Percentiles rank a stretch among this genome's conserved stretches.
phyloP scores from a whole-genome alignment of 768 basidiomycete genomes.

The Brasilioporus rufonigricans region DNA sequence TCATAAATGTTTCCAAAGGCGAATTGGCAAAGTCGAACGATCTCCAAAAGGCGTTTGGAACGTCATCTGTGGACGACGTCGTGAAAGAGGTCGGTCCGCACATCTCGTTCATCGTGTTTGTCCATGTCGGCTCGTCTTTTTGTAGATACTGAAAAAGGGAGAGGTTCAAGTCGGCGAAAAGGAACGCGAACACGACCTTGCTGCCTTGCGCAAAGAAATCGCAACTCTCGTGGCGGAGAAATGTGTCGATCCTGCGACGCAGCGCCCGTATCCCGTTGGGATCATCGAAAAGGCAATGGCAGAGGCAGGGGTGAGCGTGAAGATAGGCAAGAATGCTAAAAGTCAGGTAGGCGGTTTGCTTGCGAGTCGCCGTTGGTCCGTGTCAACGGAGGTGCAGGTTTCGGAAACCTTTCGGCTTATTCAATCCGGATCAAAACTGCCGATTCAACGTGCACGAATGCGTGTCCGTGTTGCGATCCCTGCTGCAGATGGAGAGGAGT shows the following conservation, averaged over 20 bases:
- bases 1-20: slow-evolving; percentile 95
- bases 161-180: slow-evolving; percentile 97
- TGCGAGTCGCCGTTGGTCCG: background rate
- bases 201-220: slow-evolving; percentile 82
- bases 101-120: background rate
- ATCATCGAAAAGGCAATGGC: slow-evolving; percentile 98
- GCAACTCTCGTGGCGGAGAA: slow-evolving; percentile 94
- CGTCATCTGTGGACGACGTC: slow-evolving; percentile 63
- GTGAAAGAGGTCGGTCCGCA: slow-evolving; percentile 72
- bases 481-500: slow-evolving; percentile 54
- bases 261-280: slow-evolving; percentile 86
- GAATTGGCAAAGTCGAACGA: slow-evolving; percentile 88
- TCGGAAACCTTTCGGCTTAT: slow-evolving; percentile 85
- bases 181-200: slow-evolving; percentile 88
- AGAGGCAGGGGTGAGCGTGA: slow-evolving; percentile 91
- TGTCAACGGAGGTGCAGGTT: slow-evolving; percentile 47
- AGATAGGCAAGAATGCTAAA: slow-evolving; percentile 87
- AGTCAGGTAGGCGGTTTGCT: slow-evolving; percentile 61
- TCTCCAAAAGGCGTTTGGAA: slow-evolving; percentile 89
- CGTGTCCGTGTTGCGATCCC: slow-evolving; percentile 82
- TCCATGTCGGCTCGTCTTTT: background rate
- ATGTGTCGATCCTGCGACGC: slow-evolving; percentile 90
- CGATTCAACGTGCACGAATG: slow-evolving; percentile 93
- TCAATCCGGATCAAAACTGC: slow-evolving; percentile 79
- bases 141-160: slow-evolving; percentile 91